These are phyloP conservation scores for Lepidium sativum DNA, from an alignment of 345 rosid genomes.

Conservation along the genomic window DNA sequence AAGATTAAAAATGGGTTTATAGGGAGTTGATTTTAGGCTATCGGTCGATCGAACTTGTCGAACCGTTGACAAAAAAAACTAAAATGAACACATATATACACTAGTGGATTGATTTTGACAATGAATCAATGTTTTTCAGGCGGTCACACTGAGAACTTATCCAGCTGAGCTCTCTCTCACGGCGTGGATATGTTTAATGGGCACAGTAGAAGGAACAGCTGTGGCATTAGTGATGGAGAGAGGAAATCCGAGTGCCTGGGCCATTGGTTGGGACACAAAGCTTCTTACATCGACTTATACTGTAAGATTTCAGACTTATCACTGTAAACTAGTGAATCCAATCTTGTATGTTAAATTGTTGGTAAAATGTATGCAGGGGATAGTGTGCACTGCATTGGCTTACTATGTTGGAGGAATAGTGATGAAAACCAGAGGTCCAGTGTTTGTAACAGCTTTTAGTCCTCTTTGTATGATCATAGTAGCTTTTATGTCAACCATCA, in stretches of 20 bases:
- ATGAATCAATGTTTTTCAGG: constrained; percentile 27
- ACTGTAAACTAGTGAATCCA: not conserved
- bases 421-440: constrained; percentile 84
- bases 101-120: not conserved
- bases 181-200: constrained; percentile 70
- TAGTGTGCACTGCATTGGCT: constrained; percentile 66
- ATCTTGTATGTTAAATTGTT: not conserved
- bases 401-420: constrained; percentile 71
- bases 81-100: no score
- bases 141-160: constrained; percentile 49
- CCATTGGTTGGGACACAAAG: constrained; percentile 63
- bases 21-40: no score
- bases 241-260: constrained; percentile 51
- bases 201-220: constrained; percentile 49
- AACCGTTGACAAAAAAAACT: no score
- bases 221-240: constrained; percentile 67
- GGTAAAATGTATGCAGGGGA: constrained; percentile 47
- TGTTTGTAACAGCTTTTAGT: constrained; percentile 76
- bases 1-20: no score
- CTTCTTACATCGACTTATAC: constrained; percentile 55
- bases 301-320: constrained; percentile 34
- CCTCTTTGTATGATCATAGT: constrained; percentile 81
- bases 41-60: no score
- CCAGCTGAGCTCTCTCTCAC: constrained; percentile 82
- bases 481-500: constrained; percentile 61